Conservation (phyloP, 2,329 filamentous ascomycete species). For the Botryotinia narcissicola region DNA sequence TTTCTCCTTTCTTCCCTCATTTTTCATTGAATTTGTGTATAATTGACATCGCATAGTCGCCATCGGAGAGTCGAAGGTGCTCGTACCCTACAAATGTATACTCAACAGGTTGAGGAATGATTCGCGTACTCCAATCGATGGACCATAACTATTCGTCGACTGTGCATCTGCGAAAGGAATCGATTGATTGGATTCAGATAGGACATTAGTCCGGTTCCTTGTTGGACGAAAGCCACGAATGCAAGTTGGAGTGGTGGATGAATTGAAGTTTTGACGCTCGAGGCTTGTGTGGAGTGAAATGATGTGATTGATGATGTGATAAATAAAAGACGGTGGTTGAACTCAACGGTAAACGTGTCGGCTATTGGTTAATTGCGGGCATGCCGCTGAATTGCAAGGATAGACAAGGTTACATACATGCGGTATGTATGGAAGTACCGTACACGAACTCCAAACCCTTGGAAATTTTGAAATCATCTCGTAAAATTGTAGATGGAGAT, state of each 20-base stretch:
- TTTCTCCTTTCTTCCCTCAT: not conserved
- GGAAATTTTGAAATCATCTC: not conserved
- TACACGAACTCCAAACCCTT: not conserved
- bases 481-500: not conserved
- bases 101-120: not conserved
- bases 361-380: not conserved
- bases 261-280: not conserved
- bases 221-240: not conserved
- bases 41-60: not conserved
- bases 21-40: not conserved
- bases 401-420: not conserved
- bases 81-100: not conserved
- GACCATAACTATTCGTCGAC: not conserved
- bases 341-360: not conserved
- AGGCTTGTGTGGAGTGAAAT: conserved; percentile 1
- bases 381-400: not conserved
- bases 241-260: not conserved
- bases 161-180: not conserved
- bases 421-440: not conserved
- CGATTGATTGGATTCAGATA: not conserved
- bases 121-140: conserved; percentile 2
- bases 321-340: conserved; percentile 1
- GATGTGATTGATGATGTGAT: conserved; percentile 4
- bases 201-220: not conserved
- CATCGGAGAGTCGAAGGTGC: not conserved